Base-by-base conservation (phyloP, 768 basidiomycete species). In the Pholiota microspora region DNA sequence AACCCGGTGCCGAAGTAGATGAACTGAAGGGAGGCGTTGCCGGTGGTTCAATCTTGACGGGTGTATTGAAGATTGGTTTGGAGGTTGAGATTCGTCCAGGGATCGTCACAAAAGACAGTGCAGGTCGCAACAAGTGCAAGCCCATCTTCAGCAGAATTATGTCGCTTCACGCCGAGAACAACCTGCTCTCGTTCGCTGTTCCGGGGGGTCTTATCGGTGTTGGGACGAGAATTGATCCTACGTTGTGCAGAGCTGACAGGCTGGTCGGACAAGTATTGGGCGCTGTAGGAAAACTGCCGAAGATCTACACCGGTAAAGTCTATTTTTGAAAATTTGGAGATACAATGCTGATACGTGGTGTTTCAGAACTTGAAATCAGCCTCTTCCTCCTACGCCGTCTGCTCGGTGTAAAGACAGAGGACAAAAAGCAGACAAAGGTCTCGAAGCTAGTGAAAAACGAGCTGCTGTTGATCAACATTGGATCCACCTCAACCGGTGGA, bases 151-250 rank as follows among this genome's bases (percentile, higher is more conserved):
- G 89, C 66, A 71, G 75, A 57, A 97, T 99, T 65, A 88, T 97
- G 69, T 88, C 92, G 32, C 76, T 99, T 25, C 89, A 92, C 60
- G 97, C 97, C 6, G 97, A 99, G 78, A 93, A 85, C 71, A 98
- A 98, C 67, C 82, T 94, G 53, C 75, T 99, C 32, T 80, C 91
- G 55, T 98, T 95, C 68, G 96, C 97, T 16, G 96, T 99, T 0
- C 97, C 96, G 0, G 97, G 97, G 50, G 97, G 97, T 32, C 74
- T 99, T 54, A 98, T 99, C 69, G 96, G 97, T 83, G 97, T 98
- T 12, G 97, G 97, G 23, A 99, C 96, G 12, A 83, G 89, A 63
- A 96, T 98, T 58, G 94, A 97, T 71, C 95, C 96, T 42, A 96
- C 95, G 32, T 77, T 99, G 24, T 98, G 96, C 71, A 84, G 97